Percentiles rank a stretch among this genome's conserved stretches.
These are phyloP conservation scores for Platismatia glauca DNA, from an alignment of 495 filamentous ascomycete genomes.

Conservation along the genomic window DNA sequence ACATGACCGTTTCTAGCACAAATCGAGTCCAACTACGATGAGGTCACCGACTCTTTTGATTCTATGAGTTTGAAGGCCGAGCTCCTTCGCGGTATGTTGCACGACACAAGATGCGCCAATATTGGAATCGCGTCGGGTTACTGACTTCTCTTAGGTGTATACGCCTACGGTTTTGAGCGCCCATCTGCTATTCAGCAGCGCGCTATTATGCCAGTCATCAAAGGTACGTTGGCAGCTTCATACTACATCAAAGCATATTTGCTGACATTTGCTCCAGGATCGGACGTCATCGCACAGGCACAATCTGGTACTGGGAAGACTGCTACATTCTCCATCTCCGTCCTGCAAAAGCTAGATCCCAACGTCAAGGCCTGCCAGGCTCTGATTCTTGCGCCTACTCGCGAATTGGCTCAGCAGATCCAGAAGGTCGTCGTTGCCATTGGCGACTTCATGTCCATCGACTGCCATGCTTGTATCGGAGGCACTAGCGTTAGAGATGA, in stretches of 20 bases:
- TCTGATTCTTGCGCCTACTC: conserved; percentile 90
- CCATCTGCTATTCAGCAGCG: conserved; percentile 99
- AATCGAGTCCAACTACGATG: conserved; percentile 99
- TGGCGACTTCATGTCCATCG: conserved; percentile 98
- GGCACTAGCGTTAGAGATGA: conserved; percentile 97
- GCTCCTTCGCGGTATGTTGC: conserved; percentile 81
- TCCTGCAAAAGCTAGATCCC: conserved; percentile 94
- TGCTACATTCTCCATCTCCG: conserved; percentile 96
- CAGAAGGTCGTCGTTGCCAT: conserved; percentile 98
- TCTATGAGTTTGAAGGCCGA: conserved; percentile 93
- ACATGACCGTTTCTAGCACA: conserved; percentile 52
- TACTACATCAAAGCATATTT: conserved; percentile 9
- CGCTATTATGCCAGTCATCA: conserved; percentile 98
- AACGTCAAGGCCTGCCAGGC: conserved; percentile 91
- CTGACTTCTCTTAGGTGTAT: conserved; percentile 63
- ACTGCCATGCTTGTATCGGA: conserved; percentile 99
- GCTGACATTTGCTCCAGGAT: conserved; percentile 49
- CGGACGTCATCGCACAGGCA: conserved; percentile 97
- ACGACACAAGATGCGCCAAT: not conserved
- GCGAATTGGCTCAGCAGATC: conserved; percentile 96
- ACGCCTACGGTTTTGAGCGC: conserved; percentile 98
- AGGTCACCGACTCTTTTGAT: conserved; percentile 98
- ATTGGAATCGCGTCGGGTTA: not conserved
- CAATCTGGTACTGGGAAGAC: conserved; percentile 99
- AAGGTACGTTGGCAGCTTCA: conserved; percentile 58